A percentile compares a stretch with the other conserved stretches of the same genome.
Conservation (phyloP, 495 filamentous ascomycete species). For the Platismatia glauca region DNA sequence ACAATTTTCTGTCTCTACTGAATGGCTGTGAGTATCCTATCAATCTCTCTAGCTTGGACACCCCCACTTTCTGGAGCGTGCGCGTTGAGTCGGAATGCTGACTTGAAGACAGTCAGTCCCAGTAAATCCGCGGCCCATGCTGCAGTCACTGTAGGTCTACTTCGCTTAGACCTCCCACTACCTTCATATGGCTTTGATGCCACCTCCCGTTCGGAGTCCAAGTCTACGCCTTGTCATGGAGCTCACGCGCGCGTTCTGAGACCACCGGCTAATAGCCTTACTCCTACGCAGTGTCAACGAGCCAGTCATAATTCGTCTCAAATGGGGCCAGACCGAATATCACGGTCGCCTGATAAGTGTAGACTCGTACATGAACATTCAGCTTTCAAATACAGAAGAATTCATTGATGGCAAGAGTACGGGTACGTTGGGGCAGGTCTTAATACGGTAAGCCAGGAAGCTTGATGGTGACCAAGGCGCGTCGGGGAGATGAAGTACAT, state of each 20-base stretch:
- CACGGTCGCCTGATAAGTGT: conserved; percentile 83
- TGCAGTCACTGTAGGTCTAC: conserved; percentile 68
- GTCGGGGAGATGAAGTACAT: not conserved
- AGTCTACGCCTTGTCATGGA: not conserved
- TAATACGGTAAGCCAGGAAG: conserved; percentile 62
- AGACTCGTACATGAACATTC: conserved; percentile 98
- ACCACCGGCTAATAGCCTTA: not conserved
- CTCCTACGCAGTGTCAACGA: conserved; percentile 61
- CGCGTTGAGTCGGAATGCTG: not conserved
- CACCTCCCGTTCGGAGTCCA: no score
- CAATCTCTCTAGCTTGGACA: not conserved
- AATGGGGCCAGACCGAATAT: conserved; percentile 98
- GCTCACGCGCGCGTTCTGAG: not conserved
- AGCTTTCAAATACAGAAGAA: conserved; percentile 81
- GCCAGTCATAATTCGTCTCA: conserved; percentile 81
- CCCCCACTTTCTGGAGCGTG: not conserved
- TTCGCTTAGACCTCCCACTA: not conserved
- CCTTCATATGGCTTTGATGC: not conserved
- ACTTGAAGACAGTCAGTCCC: conserved; percentile 57
- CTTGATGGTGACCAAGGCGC: not conserved
- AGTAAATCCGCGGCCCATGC: conserved; percentile 82
- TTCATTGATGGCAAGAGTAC: conserved; percentile 82
- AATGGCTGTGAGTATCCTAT: conserved; percentile 4
- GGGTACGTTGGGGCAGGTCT: conserved; percentile 74
- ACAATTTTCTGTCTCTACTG: not conserved